Evolutionary conservation across 2,329 filamentous ascomycete species (phyloP), one percentile per base, ranked within the genome.

Genomic region (Clathrospora elynae): DNA sequence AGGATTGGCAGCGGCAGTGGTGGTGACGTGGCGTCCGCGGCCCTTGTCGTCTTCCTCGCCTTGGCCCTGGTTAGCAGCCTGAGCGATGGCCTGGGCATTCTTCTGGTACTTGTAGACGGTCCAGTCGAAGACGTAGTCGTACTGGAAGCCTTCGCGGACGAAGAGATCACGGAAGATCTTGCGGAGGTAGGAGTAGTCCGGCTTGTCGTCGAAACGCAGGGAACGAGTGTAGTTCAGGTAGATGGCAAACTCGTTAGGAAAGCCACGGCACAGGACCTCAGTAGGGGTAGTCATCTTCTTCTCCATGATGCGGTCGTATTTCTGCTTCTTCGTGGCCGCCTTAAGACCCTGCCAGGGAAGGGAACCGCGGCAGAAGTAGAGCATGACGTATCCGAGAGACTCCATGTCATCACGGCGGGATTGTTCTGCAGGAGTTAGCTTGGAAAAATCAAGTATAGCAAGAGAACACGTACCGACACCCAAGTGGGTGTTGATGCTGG

Each of bases 241-340:
- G 74, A 97, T 97, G 78, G 92, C 91, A 65, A 99, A 99, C 78
- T 99, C 93, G 74, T 97, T 96, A 64, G 93, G 93, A 80, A 99
- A 97, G 59, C 93, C 93, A 73, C 92, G 90, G 85, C 93, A 99
- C 35, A 99, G 88, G 34, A 96, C 91, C 76, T 99, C 92, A 62
- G 92, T 97, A 6, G 93, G 91, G 3, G 93, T 99, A 10, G 93
- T 99, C 93, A 97, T 97, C 89, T 99, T 99, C 86, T 99, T 99
- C 82, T 99, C 93, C 92, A 97, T 97, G 78, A 99, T 99, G 57
- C 92, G 85, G 77, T 99, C 93, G 71, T 99, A 97, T 80, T 99
- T 99, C 79, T 97, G 92, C 86, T 96, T 96, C 85, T 96, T 96
- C 59, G 91, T 96, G 62, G 92, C 92, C 78, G 92, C 92, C 84